Base-by-base conservation (phyloP, 169 alveolate species). In the Plasmodium billcollinsi region DNA sequence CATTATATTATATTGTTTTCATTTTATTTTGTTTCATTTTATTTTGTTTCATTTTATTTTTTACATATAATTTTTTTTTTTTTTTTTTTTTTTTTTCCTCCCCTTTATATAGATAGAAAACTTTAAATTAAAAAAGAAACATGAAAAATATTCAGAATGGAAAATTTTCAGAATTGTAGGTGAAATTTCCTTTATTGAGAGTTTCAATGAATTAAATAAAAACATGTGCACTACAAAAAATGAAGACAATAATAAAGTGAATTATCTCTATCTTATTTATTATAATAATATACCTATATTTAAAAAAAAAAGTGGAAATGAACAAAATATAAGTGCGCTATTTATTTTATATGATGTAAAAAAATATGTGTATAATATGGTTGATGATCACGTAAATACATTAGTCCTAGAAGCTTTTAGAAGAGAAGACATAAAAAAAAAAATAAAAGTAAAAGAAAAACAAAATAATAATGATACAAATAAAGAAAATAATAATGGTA, bases 231-330 rank as follows among this genome's bases (percentile, higher is more conserved):
- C 14, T 43, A 24, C 14, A 33, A 6, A 61, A 8, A 15, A 18
- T 24, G 39, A n/a, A 15, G 20, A 20, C 21, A 59, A 59, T 20
- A 26, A 20, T 47, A n/a, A 24, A 21, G n/a, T 14, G 8, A 24
- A 80, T 61, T 80, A 80, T 39, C 18, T 80, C 2, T 54, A 52
- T 26, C 29, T 56, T n/a, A 59, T 45, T 80, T 47, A 80, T 56
- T 80, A 67, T 80, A 59, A 62, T 67, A 61, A 71, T 26, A 80
- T 59, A 54, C 90, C 90, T 12, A 33, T 66, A 3, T 61, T 80
- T 45, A 24, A 67, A 54, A 39, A 24, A 33, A 72, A 15, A 33
- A 11, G 29, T 29, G 58, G 63, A 39, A 7, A 66, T n/a, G 73
- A 80, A 20, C 21, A 12, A 18, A 67, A 54, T 14, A n/a, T 52